A percentile compares a stretch with the other conserved stretches of the same genome.
Conservation (phyloP, 768 basidiomycete genomes). For the Kwoniella sp. region DNA sequence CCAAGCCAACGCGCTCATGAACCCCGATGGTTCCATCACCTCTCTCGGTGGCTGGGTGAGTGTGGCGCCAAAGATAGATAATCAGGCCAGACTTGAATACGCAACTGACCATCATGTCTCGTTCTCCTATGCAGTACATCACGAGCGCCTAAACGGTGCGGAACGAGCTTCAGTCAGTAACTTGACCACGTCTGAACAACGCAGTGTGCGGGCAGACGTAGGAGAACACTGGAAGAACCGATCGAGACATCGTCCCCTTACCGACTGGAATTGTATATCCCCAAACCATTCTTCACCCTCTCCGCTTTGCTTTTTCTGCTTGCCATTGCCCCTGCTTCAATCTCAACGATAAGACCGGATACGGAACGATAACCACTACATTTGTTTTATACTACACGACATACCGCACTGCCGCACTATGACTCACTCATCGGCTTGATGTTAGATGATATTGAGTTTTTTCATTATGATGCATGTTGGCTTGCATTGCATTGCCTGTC, state of each 20-base stretch:
- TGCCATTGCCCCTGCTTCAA: background rate
- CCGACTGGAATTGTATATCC: background rate
- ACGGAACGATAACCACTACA: background rate
- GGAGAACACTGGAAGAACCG: background rate
- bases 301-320: background rate
- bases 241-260: background rate
- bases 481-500: background rate
- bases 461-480: background rate
- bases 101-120: background rate
- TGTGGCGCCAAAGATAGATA: background rate
- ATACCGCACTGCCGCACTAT: background rate
- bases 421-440: background rate
- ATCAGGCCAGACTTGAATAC: background rate
- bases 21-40: conserved; percentile 51
- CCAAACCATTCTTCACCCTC: background rate
- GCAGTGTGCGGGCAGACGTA: background rate
- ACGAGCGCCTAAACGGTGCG: background rate
- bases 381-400: conserved; percentile 1
- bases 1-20: conserved; percentile 54
- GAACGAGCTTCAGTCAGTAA: no score
- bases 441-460: background rate
- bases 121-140: background rate
- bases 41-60: conserved; percentile 54
- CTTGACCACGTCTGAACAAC: background rate
- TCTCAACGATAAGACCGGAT: background rate